A percentile compares a stretch with the other conserved stretches of the same genome.
Conservation (phyloP, 2,329 filamentous ascomycete species). For the Colletotrichum nymphaeae region DNA sequence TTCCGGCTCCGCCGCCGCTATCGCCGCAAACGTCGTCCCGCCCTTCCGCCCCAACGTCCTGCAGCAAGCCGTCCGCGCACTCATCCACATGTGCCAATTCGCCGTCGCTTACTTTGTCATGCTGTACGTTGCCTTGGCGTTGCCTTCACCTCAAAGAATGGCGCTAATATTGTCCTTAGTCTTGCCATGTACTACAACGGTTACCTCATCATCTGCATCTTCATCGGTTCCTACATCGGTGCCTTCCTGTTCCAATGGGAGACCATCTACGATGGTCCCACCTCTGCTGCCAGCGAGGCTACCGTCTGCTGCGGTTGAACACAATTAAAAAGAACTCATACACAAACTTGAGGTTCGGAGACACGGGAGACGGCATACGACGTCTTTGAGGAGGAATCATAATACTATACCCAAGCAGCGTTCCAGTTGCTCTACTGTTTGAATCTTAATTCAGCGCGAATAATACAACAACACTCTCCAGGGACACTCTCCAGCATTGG, state of each 20-base stretch:
- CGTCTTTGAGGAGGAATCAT: background rate
- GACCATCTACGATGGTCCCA: constrained; percentile 48
- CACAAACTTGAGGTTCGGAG: background rate
- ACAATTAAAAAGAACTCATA: too few relatives aligned
- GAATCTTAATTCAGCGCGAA: background rate
- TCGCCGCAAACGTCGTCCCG: constrained; percentile 37
- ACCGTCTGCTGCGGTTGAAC: constrained; percentile 55
- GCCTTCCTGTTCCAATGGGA: constrained; percentile 82
- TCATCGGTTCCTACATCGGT: constrained; percentile 80
- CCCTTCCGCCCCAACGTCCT: constrained; percentile 67
- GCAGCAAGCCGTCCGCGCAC: constrained; percentile 75
- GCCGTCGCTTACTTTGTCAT: constrained; percentile 84
- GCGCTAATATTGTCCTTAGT: constrained; percentile 35
- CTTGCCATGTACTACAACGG: constrained; percentile 73
- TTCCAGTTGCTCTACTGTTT: background rate
- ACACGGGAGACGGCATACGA: background rate
- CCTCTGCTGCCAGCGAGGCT: constrained; percentile 50
- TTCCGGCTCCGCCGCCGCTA: background rate
- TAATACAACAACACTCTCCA: background rate
- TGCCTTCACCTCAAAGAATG: background rate
- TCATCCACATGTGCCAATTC: constrained; percentile 78
- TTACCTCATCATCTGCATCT: constrained; percentile 85
- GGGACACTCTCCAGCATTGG: too few relatives aligned
- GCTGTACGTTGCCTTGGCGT: constrained; percentile 55
- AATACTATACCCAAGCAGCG: background rate